Conservation (phyloP, 2,329 filamentous ascomycete species). For the Exophiala phaeomuriformis region DNA sequence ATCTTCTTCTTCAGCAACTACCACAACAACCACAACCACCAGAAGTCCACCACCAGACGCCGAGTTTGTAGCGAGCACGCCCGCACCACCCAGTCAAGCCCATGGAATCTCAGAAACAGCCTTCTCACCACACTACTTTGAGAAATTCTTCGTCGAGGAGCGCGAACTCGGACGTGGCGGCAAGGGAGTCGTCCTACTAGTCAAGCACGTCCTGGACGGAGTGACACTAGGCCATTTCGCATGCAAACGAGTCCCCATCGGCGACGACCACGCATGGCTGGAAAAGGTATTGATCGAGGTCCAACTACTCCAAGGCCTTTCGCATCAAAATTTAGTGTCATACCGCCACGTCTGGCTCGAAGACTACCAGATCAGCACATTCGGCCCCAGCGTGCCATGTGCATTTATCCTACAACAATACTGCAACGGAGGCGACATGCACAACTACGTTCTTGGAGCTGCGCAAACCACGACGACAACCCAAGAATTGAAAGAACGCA, state of each 20-base stretch:
- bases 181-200: constrained; percentile 90
- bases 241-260: constrained; percentile 93
- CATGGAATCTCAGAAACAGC: constrained; percentile 77
- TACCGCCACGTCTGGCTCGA: constrained; percentile 98
- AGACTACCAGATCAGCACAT: constrained; percentile 72
- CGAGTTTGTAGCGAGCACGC: constrained; percentile 43
- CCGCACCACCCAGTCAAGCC: constrained; percentile 33
- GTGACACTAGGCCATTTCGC: constrained; percentile 85
- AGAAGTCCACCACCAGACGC: constrained; percentile 42
- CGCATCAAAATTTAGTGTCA: constrained; percentile 89
- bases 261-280: constrained; percentile 89
- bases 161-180: constrained; percentile 79
- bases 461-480: constrained; percentile 58
- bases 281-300: constrained; percentile 93
- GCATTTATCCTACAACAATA: constrained; percentile 97
- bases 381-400: constrained; percentile 85
- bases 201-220: constrained; percentile 83
- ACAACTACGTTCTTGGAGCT: constrained; percentile 74
- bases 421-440: constrained; percentile 86
- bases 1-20: background rate
- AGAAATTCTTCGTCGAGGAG: constrained; percentile 86
- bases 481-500: constrained; percentile 79
- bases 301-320: constrained; percentile 81
- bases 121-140: constrained; percentile 89
- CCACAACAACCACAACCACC: constrained; percentile 17